phyloP scores from a whole-genome alignment of 2,329 filamentous ascomycete species.

The Corynespora cassiicola region DNA sequence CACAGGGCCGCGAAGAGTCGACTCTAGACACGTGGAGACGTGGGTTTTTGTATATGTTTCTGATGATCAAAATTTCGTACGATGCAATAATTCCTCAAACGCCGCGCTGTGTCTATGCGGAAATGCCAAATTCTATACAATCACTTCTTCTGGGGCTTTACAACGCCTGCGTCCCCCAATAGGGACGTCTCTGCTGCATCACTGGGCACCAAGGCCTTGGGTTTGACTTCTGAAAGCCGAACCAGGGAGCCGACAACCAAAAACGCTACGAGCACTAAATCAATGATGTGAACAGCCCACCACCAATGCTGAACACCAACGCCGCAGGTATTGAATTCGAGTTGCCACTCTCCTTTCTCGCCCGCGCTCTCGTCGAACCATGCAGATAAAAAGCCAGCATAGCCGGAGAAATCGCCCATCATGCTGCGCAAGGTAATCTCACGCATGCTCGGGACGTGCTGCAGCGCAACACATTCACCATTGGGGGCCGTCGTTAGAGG shows the following conservation, averaged over 20 bases:
- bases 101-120: no score
- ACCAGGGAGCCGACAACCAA: conserved; percentile 2
- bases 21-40: no score
- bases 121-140: no score
- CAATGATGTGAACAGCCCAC: conserved; percentile 86
- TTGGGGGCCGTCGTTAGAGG: conserved; percentile 44
- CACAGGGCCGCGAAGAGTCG: no score
- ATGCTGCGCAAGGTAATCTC: conserved; percentile 96
- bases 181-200: no score
- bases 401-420: conserved; percentile 97
- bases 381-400: conserved; percentile 83
- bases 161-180: no score
- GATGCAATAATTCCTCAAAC: no score
- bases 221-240: no score
- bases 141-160: no score
- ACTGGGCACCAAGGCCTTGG: no score
- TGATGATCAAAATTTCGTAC: no score
- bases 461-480: conserved; percentile 19
- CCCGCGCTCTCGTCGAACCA: conserved; percentile 79
- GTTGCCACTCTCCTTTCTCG: conserved; percentile 83
- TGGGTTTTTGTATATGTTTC: no score
- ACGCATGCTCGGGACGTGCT: conserved; percentile 65
- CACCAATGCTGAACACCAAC: conserved; percentile 89
- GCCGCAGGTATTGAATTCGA: conserved; percentile 79
- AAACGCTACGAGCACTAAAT: conserved; percentile 57